Conservation (phyloP, 139 green algal species). For the Chlorella vulgaris region DNA sequence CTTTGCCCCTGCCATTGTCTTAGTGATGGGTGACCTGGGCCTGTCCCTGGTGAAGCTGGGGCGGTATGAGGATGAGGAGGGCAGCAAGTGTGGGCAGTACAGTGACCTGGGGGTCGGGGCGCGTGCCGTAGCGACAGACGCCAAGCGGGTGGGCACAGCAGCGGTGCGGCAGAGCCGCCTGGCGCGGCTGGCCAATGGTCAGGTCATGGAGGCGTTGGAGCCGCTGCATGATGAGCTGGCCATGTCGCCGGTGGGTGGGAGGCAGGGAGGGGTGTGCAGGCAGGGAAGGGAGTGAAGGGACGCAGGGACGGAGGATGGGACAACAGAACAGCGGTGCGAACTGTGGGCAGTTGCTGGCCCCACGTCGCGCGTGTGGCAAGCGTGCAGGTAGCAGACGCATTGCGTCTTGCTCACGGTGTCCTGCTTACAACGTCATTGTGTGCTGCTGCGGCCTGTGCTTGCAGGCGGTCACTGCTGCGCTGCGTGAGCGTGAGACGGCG, state of each 20-base stretch:
- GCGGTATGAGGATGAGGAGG: conserved; percentile 73
- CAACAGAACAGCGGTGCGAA: no score
- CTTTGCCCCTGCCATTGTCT: not conserved
- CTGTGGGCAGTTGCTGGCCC: no score
- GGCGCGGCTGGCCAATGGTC: conserved; percentile 32
- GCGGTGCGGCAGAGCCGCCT: conserved; percentile 51
- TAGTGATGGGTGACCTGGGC: conserved; percentile 72
- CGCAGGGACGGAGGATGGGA: no score
- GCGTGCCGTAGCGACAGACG: conserved; percentile 46
- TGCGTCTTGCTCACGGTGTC: no score
- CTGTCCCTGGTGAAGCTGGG: conserved; percentile 70
- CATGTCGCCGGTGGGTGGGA: conserved; percentile 49
- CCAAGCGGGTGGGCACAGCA: conserved; percentile 41
- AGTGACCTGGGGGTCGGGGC: conserved; percentile 42
- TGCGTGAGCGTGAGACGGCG: conserved; percentile 66
- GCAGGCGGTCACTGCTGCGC: conserved; percentile 48
- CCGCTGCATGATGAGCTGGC: conserved; percentile 74
- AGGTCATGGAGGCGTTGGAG: conserved; percentile 43
- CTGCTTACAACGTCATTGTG: no score
- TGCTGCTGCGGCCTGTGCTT: no score
- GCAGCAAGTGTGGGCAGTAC: conserved; percentile 49
- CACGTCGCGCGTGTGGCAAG: no score
- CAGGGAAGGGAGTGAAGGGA: not conserved
- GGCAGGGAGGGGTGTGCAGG: not conserved
- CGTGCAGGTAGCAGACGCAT: no score